Conservation (phyloP, 176 grass and related monocot genomes). For the Phragmites australis region DNA sequence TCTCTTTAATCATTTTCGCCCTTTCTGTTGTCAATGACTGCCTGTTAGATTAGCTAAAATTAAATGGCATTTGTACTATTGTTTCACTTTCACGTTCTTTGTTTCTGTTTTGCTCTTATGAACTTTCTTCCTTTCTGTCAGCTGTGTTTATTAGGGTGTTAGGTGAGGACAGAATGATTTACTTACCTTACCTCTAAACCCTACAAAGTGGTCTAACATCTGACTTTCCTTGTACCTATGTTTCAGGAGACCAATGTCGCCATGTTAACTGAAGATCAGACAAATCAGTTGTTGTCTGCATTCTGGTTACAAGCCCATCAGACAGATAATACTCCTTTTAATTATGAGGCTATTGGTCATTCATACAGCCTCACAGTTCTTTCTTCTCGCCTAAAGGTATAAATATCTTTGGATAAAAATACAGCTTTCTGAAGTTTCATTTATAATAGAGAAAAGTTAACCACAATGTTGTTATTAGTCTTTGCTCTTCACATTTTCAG, state of each 20-base stretch:
- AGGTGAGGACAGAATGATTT: too few relatives aligned
- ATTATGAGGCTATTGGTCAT: slow-evolving; percentile 92
- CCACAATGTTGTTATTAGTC: too few relatives aligned
- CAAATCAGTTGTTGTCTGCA: slow-evolving; percentile 71
- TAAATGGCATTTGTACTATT: background rate
- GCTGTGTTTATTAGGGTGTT: background rate
- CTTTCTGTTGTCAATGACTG: background rate
- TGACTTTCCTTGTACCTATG: background rate
- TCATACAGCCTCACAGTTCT: slow-evolving; percentile 80
- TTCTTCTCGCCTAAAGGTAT: slow-evolving; percentile 75
- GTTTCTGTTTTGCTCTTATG: slow-evolving; percentile 27
- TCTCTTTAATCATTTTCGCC: too few relatives aligned
- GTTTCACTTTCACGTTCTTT: background rate
- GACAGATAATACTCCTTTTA: slow-evolving; percentile 84
- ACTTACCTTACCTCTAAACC: too few relatives aligned
- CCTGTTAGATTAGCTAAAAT: background rate
- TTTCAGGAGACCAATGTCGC: slow-evolving; percentile 68
- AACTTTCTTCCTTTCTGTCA: background rate
- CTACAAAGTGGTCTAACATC: background rate
- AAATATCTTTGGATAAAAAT: background rate
- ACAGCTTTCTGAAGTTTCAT: background rate
- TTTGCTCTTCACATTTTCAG: too few relatives aligned
- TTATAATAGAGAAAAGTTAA: too few relatives aligned
- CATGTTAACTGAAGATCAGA: slow-evolving; percentile 90
- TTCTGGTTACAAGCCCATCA: slow-evolving; percentile 90